Evolutionary conservation across 768 basidiomycete genomes (phyloP).

Genomic region (Tricholoma sp.): DNA sequence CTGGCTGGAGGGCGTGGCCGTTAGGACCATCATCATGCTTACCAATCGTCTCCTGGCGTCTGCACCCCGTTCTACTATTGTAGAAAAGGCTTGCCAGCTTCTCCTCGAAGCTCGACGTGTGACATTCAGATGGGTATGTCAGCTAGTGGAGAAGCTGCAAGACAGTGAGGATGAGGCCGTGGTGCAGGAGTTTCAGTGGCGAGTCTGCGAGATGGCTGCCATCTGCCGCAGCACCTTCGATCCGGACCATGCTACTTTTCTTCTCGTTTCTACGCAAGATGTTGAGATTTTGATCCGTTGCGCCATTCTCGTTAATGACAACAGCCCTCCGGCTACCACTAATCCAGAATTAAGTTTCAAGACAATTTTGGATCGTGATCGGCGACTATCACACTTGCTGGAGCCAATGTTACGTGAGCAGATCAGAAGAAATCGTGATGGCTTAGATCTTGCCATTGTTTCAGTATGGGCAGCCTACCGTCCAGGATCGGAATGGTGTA

Average conservation of each 20-base stretch:
- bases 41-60: conserved; percentile 31
- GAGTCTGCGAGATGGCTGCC: conserved; percentile 30
- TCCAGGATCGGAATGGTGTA: conserved; percentile 10
- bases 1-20: conserved; percentile 31
- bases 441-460: conserved; percentile 24
- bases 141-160: conserved; percentile 24
- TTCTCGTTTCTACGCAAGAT: conserved; percentile 20
- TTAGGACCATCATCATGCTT: conserved; percentile 29
- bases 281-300: conserved; percentile 26
- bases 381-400: conserved; percentile 24
- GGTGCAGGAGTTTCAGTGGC: conserved; percentile 14
- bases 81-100: conserved; percentile 15
- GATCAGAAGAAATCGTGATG: conserved; percentile 12
- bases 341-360: conserved; percentile 7
- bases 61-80: conserved; percentile 5
- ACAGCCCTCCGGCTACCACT: conserved; percentile 15
- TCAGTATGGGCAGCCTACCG: conserved; percentile 26
- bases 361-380: conserved; percentile 24
- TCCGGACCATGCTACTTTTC: conserved; percentile 19
- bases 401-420: conserved; percentile 13
- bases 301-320: conserved; percentile 25
- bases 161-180: conserved; percentile 8
- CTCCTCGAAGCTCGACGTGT: conserved; percentile 26
- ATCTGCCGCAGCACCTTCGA: conserved; percentile 37
- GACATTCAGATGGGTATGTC: conserved; percentile 30